Evolutionary conservation across 768 basidiomycete species (phyloP), one percentile per base, ranked within the genome.

Genomic region (Pleurotus citrinopileatus): DNA sequence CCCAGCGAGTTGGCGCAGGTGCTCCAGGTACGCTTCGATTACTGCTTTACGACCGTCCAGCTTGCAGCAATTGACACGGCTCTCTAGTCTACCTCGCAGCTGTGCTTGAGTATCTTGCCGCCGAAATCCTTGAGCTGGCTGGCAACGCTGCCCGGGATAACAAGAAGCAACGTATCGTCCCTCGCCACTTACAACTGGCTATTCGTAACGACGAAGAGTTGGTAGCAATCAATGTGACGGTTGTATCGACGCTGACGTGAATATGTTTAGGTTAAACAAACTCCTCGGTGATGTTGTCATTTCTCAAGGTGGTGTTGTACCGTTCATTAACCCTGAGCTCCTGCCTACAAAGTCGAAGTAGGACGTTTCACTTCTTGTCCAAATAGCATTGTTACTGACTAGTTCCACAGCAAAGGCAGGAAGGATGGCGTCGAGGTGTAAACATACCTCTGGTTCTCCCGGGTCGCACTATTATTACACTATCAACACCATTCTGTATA

Each of bases 271-370:
- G 62, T 71, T 89, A 67, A 84, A 84, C 69, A 80, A 75, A 64
- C 77, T 90, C 42, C 80, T 90, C 40, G 87, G 86, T 22, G 76
- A 86, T 60, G 94, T 96, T 59, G 85, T 94, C 71, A 95, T 96
- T 75, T 94, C 92, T 28, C 92, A 96, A 70, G 94, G 94, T 73
- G 94, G 94, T 80, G 91, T 94, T 55, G 87, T 93, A 17, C 91
- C 91, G 55, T 82, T 81, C 66, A 96, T 96, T 67, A 78, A 82
- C 40, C 37, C 40, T 5, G 55, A 73, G 63, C 68, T 76, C 12
- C 61, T 76, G 29, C 75, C 75, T 9, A 34, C n/a, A 15, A 51
- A 51, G 34, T 51, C 48, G 5, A 34, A 37, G 48, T 51, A 38
- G 37, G 48, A 15, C 20, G 1, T 12, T 2, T 22, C 10, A n/a